Evolutionary conservation across 2,329 filamentous ascomycete species (phyloP).

Genomic region (Biscogniauxia marginata): DNA sequence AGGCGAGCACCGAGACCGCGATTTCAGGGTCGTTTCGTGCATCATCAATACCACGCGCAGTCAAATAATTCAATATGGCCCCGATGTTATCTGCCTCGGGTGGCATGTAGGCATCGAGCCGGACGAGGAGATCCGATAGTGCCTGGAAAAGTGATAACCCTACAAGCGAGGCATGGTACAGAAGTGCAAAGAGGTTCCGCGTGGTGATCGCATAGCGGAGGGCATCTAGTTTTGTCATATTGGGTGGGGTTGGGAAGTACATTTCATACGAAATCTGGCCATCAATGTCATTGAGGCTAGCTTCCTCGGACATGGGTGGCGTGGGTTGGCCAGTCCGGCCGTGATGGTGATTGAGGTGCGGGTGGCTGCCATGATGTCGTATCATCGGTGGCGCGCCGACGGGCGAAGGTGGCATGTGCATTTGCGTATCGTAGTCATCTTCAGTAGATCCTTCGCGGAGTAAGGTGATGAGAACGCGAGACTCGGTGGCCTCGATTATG

Average conservation of each 20-base stretch:
- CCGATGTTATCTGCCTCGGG: constrained; percentile 55
- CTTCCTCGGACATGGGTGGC: constrained; percentile 46
- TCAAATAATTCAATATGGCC: constrained; percentile 61
- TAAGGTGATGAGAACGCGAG: constrained; percentile 50
- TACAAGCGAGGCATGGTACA: constrained; percentile 64
- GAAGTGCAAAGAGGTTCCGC: constrained; percentile 66
- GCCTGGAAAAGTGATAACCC: constrained; percentile 63
- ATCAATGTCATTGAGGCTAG: constrained; percentile 43
- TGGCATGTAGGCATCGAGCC: constrained; percentile 59
- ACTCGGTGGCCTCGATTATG: constrained; percentile 57
- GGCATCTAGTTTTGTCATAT: constrained; percentile 46
- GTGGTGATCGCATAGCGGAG: constrained; percentile 63
- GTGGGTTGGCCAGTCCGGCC: constrained; percentile 38
- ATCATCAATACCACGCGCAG: constrained; percentile 60
- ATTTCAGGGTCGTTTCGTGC: constrained; percentile 58
- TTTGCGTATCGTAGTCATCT: constrained; percentile 36
- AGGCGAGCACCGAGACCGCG: constrained; percentile 62
- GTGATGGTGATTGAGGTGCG: constrained; percentile 24
- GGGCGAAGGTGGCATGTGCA: constrained; percentile 44
- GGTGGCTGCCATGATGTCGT: constrained; percentile 31
- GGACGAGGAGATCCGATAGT: constrained; percentile 58
- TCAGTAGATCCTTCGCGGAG: constrained; percentile 54
- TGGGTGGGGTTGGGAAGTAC: constrained; percentile 58
- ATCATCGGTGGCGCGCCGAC: constrained; percentile 41
- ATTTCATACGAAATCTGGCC: constrained; percentile 61